Base-by-base conservation (phyloP, 2,329 filamentous ascomycete species). In the Xylaria sp. region DNA sequence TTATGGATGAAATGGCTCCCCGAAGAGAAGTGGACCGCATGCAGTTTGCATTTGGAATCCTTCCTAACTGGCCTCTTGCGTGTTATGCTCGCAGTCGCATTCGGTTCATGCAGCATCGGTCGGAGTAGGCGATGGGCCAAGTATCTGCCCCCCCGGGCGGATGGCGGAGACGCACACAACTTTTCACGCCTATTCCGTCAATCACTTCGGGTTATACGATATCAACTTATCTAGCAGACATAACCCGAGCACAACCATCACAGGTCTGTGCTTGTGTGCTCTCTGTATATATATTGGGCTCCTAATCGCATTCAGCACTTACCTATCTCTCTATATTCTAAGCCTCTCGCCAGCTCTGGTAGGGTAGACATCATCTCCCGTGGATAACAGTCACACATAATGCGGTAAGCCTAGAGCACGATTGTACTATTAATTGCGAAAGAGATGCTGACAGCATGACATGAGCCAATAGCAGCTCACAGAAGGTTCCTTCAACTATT, bases 401-500 rank as follows among this genome's bases (percentile, higher is more conserved):
- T 55, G 48, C 43, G 67, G 62, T 69, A 64, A 69, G 63, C 54
- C 36, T 69, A 23, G 39, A 46, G 18, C 36, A 51, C n/a, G 36
- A 33, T 55, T 25, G 39, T 18, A 54, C 48, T 36, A 48, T 41
- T 39, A 43, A 41, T 62, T 33, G 23, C 28, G 41, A 66, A 49
- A 3, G 39, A 66, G 48, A 39, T 65, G 67, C 67, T 69, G 67
- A 69, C 67, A 39, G 63, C 67, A 69, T 69, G 18, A 46, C 13
- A 33, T 41, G 58, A 49, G 28, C 46, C 52, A 62, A 66, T 66
- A 23, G 46, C 2, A 48, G 33, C 25, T 36, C 41, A n/a, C 18
- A n/a, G 18, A 31, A 49, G 23, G 15, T 54, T 36, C 7, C 3
- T 13, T 54, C 18, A 15, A 20, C 52, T 18, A 8, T 8, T 18